phyloP scores from a whole-genome alignment of 352 stramenopile species.

The Globisporangium perplexum region DNA sequence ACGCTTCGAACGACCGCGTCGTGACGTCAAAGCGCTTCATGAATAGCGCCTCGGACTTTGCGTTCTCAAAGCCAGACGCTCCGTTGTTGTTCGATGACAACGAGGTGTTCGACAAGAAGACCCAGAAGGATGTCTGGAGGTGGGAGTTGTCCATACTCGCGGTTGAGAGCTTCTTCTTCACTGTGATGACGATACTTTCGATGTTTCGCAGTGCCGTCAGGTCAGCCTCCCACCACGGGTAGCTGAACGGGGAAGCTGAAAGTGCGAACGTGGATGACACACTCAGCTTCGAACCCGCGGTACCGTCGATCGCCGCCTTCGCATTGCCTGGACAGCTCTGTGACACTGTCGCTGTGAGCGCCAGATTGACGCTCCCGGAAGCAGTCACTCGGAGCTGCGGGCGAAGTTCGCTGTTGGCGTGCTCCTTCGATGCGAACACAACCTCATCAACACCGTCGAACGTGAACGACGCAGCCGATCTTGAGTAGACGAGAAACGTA shows the following conservation, averaged over 20 bases:
- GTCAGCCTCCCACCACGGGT: conserved; percentile 64
- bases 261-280: conserved; percentile 46
- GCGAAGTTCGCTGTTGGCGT: conserved; percentile 20
- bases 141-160: conserved; percentile 24
- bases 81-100: conserved; percentile 30
- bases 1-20: conserved; percentile 34
- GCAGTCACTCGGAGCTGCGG: conserved; percentile 39
- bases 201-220: conserved; percentile 23
- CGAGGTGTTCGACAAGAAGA: conserved; percentile 34
- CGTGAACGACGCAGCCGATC: conserved; percentile 30
- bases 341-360: conserved; percentile 16
- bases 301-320: conserved; percentile 43
- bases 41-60: conserved; percentile 20
- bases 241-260: conserved; percentile 31
- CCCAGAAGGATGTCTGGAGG: conserved; percentile 33
- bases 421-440: conserved; percentile 51
- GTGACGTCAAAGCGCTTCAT: conserved; percentile 29
- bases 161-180: conserved; percentile 36
- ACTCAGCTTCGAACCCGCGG: conserved; percentile 24
- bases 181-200: conserved; percentile 43
- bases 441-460: conserved; percentile 53
- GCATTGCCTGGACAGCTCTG: conserved; percentile 49
- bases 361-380: conserved; percentile 53
- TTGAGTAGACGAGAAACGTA: conserved; percentile 52
- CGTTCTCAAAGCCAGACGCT: conserved; percentile 22